Conservation (phyloP, 495 filamentous ascomycete genomes). For the Penicillium samsonianum region DNA sequence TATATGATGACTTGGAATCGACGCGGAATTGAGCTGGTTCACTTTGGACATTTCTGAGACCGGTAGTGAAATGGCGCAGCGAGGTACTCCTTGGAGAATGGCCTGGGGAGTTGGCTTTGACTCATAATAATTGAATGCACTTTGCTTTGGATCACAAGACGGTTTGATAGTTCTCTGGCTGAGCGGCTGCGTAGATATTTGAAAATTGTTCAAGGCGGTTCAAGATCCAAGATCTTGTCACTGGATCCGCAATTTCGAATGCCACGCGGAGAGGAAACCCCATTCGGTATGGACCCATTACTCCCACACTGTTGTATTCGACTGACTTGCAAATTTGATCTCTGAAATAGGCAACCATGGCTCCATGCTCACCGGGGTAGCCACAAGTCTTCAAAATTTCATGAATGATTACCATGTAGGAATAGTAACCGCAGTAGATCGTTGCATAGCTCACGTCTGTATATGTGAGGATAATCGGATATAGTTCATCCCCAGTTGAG, state of each 20-base stretch:
- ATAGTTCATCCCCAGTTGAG: constrained; percentile 23
- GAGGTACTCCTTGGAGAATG: not conserved
- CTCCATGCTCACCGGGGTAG: constrained; percentile 31
- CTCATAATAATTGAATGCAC: not conserved
- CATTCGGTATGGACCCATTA: constrained; percentile 37
- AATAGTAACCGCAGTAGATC: constrained; percentile 35
- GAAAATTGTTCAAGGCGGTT: constrained; percentile 29
- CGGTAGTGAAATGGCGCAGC: not conserved
- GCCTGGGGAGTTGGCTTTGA: not conserved
- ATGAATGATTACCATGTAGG: constrained; percentile 38
- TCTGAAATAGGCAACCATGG: constrained; percentile 31
- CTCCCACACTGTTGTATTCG: constrained; percentile 31
- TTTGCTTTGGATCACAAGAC: constrained; percentile 1
- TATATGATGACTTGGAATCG: constrained; percentile 11
- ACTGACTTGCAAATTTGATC: constrained; percentile 42
- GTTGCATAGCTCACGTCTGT: constrained; percentile 28
- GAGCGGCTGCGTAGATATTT: constrained; percentile 29
- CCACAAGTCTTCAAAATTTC: constrained; percentile 29
- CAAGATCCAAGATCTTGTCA: constrained; percentile 32
- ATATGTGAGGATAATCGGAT: constrained; percentile 30
- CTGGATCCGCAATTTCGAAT: constrained; percentile 32
- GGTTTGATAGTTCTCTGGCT: constrained; percentile 25
- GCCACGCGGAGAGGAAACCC: constrained; percentile 37
- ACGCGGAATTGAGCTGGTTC: constrained; percentile 7
- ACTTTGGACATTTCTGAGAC: not conserved